Evolutionary conservation across 352 stramenopile species (phyloP).

Genomic region (Phytophthora europaea): DNA sequence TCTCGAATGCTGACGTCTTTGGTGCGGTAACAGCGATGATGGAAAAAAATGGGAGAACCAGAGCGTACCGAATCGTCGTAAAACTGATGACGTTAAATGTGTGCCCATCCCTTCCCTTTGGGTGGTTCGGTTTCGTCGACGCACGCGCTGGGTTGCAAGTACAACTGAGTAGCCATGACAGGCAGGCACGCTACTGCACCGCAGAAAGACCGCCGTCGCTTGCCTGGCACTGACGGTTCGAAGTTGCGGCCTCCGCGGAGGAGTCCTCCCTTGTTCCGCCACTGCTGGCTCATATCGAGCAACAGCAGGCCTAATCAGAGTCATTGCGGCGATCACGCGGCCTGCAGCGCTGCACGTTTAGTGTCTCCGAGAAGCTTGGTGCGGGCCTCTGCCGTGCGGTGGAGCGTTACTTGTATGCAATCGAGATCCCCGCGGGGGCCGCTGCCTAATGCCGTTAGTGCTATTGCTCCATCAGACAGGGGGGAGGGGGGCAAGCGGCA

Average conservation of each 20-base stretch:
- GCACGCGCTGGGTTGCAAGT: neutral
- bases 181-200: neutral
- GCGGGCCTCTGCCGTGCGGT: conserved; percentile 10
- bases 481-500: neutral
- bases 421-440: neutral
- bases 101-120: neutral
- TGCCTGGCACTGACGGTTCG: neutral
- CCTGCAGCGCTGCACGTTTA: no score
- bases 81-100: neutral
- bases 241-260: neutral
- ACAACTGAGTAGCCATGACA: neutral
- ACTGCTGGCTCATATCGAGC: neutral
- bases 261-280: no score
- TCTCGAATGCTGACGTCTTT: no score
- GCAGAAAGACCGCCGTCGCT: neutral
- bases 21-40: no score
- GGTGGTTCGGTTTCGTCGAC: neutral
- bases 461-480: conserved; percentile 22
- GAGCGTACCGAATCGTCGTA: no score
- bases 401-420: no score
- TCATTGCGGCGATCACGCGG: no score
- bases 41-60: no score
- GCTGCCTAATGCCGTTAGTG: conserved; percentile 8
- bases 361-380: no score
- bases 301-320: no score